Conservation (phyloP, 2,329 filamentous ascomycete species). For the Paecilomyces formosus region DNA sequence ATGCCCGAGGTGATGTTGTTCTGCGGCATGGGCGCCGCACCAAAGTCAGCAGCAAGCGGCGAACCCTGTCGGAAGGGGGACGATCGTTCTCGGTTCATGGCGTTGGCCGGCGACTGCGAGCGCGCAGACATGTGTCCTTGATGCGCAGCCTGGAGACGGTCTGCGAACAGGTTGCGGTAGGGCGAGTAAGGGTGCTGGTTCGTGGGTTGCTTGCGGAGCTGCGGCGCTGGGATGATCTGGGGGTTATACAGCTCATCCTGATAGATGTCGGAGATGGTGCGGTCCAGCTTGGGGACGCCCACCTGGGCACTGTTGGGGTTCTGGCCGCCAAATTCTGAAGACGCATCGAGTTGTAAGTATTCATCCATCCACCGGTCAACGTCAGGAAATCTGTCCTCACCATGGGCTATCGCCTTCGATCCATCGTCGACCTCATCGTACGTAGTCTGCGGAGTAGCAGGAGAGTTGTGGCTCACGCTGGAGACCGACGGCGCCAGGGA, state of each 20-base stretch:
- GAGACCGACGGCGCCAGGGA: conserved; percentile 53
- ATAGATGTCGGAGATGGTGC: conserved; percentile 80
- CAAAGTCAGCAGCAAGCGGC: conserved; percentile 48
- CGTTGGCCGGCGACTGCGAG: conserved; percentile 48
- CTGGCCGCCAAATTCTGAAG: conserved; percentile 47
- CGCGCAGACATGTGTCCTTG: conserved; percentile 61
- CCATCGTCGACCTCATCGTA: conserved; percentile 48
- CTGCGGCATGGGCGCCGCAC: conserved; percentile 22
- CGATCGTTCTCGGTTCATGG: conserved; percentile 61
- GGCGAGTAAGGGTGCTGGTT: conserved; percentile 39
- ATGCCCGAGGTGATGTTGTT: conserved; percentile 36
- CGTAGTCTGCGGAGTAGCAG: conserved; percentile 52
- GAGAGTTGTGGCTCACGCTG: conserved; percentile 54
- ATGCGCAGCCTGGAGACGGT: conserved; percentile 72
- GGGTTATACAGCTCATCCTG: conserved; percentile 74
- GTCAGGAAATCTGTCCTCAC: conserved; percentile 42
- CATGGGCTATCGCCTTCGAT: conserved; percentile 44
- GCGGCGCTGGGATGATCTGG: conserved; percentile 29
- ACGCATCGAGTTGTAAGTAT: conserved; percentile 58
- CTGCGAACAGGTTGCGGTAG: conserved; percentile 58
- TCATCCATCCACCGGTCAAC: conserved; percentile 47
- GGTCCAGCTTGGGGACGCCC: conserved; percentile 63
- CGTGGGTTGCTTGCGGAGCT: conserved; percentile 28
- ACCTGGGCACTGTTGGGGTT: conserved; percentile 17
- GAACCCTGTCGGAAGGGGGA: conserved; percentile 67